Evolutionary conservation across 140 eudicot species (phyloP).

Genomic region (Cichorium intybus): DNA sequence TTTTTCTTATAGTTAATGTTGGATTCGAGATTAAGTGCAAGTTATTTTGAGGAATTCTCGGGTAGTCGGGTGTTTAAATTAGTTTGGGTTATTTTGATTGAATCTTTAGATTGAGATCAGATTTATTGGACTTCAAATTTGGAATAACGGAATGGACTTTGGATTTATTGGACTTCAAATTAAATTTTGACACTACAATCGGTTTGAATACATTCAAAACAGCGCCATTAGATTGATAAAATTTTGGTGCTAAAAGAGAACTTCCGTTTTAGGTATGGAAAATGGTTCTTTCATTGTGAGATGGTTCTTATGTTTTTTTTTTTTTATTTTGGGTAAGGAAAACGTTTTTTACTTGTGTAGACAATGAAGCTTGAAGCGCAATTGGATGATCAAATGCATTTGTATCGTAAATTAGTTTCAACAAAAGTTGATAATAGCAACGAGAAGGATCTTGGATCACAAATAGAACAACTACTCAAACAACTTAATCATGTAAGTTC

Average conservation of each 20-base stretch:
- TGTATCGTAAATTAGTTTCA: slow-evolving; percentile 73
- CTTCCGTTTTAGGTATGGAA: neutral
- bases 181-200: too few species aligned
- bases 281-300: neutral
- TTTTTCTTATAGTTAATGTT: neutral
- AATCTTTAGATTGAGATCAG: slow-evolving; percentile 14
- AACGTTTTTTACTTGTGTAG: slow-evolving; percentile 24
- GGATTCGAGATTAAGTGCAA: neutral
- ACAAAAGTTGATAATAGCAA: slow-evolving; percentile 54
- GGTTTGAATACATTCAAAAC: neutral
- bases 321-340: neutral
- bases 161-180: too few species aligned
- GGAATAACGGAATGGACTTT: neutral
- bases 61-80: neutral
- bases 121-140: neutral
- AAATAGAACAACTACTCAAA: slow-evolving; percentile 70
- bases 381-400: slow-evolving; percentile 94
- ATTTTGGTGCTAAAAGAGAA: neutral
- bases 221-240: neutral
- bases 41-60: neutral
- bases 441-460: slow-evolving; percentile 73
- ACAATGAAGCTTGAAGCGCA: slow-evolving; percentile 99
- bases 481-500: slow-evolving; percentile 79
- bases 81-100: slow-evolving; percentile 18
- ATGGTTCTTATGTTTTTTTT: neutral